Base-by-base conservation (phyloP, 768 basidiomycete genomes). In the Psilocybe sp. region DNA sequence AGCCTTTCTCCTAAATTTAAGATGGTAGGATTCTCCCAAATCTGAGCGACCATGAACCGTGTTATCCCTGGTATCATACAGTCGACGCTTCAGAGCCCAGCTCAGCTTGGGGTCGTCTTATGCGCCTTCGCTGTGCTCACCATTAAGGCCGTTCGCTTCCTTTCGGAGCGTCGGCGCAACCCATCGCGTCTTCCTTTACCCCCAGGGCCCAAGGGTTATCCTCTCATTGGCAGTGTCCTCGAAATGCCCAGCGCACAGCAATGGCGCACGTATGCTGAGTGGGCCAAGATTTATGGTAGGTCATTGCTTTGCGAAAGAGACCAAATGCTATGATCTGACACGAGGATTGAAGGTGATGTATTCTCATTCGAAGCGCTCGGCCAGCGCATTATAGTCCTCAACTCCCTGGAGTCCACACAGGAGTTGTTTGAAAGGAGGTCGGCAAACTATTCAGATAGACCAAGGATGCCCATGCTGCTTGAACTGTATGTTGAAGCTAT, bases 381-480 rank as follows among this genome's bases (percentile, higher is more conserved):
- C 11, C 61, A 62, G 31, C 55, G 54, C 7, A 55, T 64, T 20
- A 44, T 68, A 8, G 49, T 67, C 13, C 43, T 68, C 5, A 56
- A 58, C 16, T 56, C 49, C 9, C 28, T 51, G 5, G 74, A 53
- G 69, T 71, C 57, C 66, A 70, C 46, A 1, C 63, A 66, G 34
- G 82, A 84, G 18, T 69, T 84, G 2, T 75, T 85, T 18, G 81
- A 83, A 39, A 80, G 74, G 50, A n/a, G n/a, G n/a, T n/a, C n/a
- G n/a, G n/a, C n/a, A n/a, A n/a, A n/a, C n/a, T n/a, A n/a, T n/a
- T n/a, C 68, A 1, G 77, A 78, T 47, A 70, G 79, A 42, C 65
- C 66, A 33, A 52, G 67, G 37, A 59, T 76, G 23, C 70, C 72
- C 0, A 79, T 81, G 79, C 67, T 77, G 36, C 71, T 75, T 42